Evolutionary conservation across 1,139 yeast genomes (phyloP), one percentile per base, ranked within the genome.

Genomic region (Insectozyma bohioensis): DNA sequence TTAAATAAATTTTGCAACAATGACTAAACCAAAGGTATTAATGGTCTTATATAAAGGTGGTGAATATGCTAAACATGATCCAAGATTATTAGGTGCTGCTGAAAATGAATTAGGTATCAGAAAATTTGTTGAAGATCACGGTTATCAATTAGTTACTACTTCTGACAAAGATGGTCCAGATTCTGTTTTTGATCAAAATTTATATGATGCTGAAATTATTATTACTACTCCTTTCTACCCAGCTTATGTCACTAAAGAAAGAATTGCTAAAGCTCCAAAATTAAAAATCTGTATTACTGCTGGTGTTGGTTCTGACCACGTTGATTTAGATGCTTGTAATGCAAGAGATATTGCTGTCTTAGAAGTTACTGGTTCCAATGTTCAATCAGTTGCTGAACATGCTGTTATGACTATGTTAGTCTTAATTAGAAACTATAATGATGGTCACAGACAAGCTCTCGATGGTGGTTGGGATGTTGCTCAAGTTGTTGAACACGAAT

Each of bases 151-250:
- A 45, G 73, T 80, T 26, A 67, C 84, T 34, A 84, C 94, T 28
- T 54, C 74, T 30, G 79, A 75, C 56, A 85, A 85, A 55, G 95
- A 84, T 13, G 29, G 32, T 12, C 30, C 26, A 22, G 17, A 22
- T 11, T 38, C 41, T 4, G 31, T 17, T 4, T 35, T 37, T 35
- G 41, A 37, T 12, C 26, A 30, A 14, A 13, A 37, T 20, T 34
- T 37, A 25, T 28, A 31, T 10, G 39, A 39, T 15, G 84, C 90
- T 5, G 94, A 85, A 47, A 65, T 85, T 35, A 74, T 85, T 50
- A 84, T 85, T 59, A 80, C 92, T 33, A 83, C 92, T 16, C 95
- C 95, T 4, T 85, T 85, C 70, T 86, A 75, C 64, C 95, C 95
- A 6, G 94, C 83, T 20, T 85, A 85, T 59, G 67, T 85, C 52